Percentiles rank a stretch among this genome's conserved stretches.
These are phyloP conservation scores for Cnidoscolus chayamansa DNA, from an alignment of 441 rosid species.

Conservation along the genomic window DNA sequence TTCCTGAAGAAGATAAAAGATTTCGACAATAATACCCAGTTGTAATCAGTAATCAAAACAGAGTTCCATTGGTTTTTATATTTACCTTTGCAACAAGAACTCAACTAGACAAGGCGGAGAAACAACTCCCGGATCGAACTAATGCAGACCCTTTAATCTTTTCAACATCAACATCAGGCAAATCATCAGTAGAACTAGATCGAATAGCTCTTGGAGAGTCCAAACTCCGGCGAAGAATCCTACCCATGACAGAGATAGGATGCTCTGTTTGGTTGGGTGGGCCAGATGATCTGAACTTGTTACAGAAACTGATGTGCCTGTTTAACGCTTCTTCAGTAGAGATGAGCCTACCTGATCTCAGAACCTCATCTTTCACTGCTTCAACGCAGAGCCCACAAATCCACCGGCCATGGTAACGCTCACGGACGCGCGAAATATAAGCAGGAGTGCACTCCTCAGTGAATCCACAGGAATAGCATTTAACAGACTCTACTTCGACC, in stretches of 20 bases:
- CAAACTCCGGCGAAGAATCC: conserved; percentile 38
- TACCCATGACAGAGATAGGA: conserved; percentile 41
- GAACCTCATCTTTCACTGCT: conserved; percentile 46
- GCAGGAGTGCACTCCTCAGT: conserved; percentile 7
- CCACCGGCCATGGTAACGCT: conserved; percentile 44
- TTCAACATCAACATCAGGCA: conserved; percentile 35
- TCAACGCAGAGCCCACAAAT: conserved; percentile 55
- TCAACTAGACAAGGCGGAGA: conserved; percentile 1
- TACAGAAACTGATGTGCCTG: conserved; percentile 40
- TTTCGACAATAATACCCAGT: neutral
- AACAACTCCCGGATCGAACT: conserved; percentile 37
- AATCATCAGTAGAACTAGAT: conserved; percentile 37
- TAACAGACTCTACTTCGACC: neutral
- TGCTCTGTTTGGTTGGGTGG: conserved; percentile 35
- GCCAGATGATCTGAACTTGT: conserved; percentile 34
- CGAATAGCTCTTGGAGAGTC: conserved; percentile 43
- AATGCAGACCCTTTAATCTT: conserved; percentile 31
- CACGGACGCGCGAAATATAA: conserved; percentile 38
- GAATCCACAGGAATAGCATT: conserved; percentile 2
- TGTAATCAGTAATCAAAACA: neutral
- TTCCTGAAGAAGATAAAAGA: neutral
- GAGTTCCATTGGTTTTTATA: neutral
- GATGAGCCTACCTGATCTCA: conserved; percentile 31
- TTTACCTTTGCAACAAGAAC: neutral
- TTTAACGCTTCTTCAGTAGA: conserved; percentile 41